Evolutionary conservation across 1,284 basidiomycete genomes (phyloP).

Genomic region (Ceratobasidium sp.): DNA sequence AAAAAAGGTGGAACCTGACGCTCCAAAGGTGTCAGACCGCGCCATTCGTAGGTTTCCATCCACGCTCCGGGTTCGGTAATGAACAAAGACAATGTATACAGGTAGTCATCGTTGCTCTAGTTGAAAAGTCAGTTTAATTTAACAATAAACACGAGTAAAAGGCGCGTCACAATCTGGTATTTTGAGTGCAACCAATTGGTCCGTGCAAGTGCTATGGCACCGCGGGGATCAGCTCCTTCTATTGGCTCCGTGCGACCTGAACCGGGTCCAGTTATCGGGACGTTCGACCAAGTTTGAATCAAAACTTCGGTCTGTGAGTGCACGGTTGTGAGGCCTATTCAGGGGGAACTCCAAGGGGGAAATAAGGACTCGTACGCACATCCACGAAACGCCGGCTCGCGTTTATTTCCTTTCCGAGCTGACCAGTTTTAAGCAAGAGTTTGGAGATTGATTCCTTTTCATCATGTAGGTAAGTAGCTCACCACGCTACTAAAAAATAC

Average conservation of each 20-base stretch:
- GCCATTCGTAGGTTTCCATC: slow-evolving; percentile 26
- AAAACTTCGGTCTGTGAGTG: slow-evolving; percentile 25
- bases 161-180: slow-evolving; percentile 14
- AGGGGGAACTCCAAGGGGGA: background rate
- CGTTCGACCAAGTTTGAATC: slow-evolving; percentile 20
- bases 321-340: no score
- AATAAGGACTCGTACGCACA: background rate
- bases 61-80: slow-evolving; percentile 16
- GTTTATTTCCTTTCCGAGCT: slow-evolving; percentile 13
- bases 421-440: slow-evolving; percentile 17
- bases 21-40: slow-evolving; percentile 26
- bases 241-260: background rate
- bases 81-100: slow-evolving; percentile 29
- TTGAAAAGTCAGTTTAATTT: background rate
- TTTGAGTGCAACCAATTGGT: slow-evolving; percentile 39
- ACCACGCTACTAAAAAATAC: background rate
- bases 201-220: slow-evolving; percentile 31
- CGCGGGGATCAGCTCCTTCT: slow-evolving; percentile 17
- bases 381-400: slow-evolving; percentile 27
- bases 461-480: background rate
- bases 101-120: slow-evolving; percentile 32
- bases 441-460: slow-evolving; percentile 24
- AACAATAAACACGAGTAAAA: background rate
- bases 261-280: slow-evolving; percentile 32
- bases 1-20: slow-evolving; percentile 12